phyloP scores from a whole-genome alignment of 2,329 filamentous ascomycete genomes.

The Ceratocystis alfenasii region DNA sequence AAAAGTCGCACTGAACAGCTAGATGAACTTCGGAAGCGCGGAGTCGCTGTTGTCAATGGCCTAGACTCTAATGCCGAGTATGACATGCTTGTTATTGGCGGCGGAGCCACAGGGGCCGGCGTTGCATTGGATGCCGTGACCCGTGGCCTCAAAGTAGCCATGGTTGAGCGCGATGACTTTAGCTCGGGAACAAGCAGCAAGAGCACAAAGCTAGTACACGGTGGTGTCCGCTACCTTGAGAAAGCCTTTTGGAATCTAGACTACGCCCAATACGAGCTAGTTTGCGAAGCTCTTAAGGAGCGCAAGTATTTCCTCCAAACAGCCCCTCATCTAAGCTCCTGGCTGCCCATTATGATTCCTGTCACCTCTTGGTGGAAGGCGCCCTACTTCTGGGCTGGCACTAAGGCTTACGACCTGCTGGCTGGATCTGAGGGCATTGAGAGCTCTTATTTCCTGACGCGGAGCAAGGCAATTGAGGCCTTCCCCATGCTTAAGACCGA shows the following conservation, averaged over 20 bases:
- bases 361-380: conserved; percentile 66
- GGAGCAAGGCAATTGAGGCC: conserved; percentile 72
- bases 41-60: conserved; percentile 23
- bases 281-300: conserved; percentile 61
- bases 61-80: conserved; percentile 38
- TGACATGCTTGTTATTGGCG: conserved; percentile 59
- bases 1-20: conserved; percentile 55
- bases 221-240: conserved; percentile 61
- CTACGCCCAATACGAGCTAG: conserved; percentile 59
- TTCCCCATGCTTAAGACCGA: conserved; percentile 82
- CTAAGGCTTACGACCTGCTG: conserved; percentile 74
- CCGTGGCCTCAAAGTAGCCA: conserved; percentile 56
- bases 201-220: conserved; percentile 67
- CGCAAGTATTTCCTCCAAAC: conserved; percentile 64
- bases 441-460: conserved; percentile 76
- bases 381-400: conserved; percentile 65
- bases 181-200: conserved; percentile 62
- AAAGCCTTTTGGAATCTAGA: conserved; percentile 67
- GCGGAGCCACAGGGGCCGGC: conserved; percentile 58
- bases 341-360: conserved; percentile 66
- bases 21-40: conserved; percentile 41
- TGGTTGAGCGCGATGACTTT: conserved; percentile 64
- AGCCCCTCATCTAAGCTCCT: conserved; percentile 59
- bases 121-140: conserved; percentile 62
- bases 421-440: conserved; percentile 81